Evolutionary conservation across 78 protist genomes (phyloP).

Genomic region (Ministeria vibrans): DNA sequence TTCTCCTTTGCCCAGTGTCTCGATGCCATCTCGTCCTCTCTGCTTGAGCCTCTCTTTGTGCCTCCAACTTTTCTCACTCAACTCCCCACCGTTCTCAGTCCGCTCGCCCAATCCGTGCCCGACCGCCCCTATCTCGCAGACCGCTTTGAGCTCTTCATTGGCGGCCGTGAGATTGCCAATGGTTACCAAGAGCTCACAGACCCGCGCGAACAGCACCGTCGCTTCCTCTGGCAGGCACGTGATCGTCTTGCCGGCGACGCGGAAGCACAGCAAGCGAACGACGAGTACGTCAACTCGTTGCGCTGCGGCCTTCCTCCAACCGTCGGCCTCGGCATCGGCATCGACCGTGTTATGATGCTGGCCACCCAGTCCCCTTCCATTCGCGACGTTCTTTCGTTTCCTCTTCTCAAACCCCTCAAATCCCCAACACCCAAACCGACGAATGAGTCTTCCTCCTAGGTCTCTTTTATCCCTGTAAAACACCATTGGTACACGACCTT

Average conservation of each 20-base stretch:
- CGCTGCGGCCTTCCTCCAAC: constrained; percentile 99
- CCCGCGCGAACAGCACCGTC: constrained; percentile 93
- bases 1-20: not conserved
- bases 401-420: constrained; percentile 4
- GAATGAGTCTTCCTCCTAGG: no score
- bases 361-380: constrained; percentile 82
- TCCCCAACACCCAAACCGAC: no score
- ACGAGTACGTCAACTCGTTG: constrained; percentile 80
- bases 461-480: no score
- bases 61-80: constrained; percentile 94
- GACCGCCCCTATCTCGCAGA: not conserved
- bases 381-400: constrained; percentile 32
- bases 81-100: constrained; percentile 95
- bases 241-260: constrained; percentile 70
- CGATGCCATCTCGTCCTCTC: constrained; percentile 25
- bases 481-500: no score
- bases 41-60: constrained; percentile 79
- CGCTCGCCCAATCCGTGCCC: constrained; percentile 88
- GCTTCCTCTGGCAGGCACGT: constrained; percentile 88
- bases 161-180: constrained; percentile 84
- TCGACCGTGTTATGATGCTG: constrained; percentile 97
- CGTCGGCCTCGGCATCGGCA: constrained; percentile 98
- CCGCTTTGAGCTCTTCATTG: constrained; percentile 95
- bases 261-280: constrained; percentile 88
- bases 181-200: constrained; percentile 99